These are phyloP conservation scores for Lolium multiflorum DNA, from an alignment of 176 grass and related monocot genomes.

Conservation along the genomic window DNA sequence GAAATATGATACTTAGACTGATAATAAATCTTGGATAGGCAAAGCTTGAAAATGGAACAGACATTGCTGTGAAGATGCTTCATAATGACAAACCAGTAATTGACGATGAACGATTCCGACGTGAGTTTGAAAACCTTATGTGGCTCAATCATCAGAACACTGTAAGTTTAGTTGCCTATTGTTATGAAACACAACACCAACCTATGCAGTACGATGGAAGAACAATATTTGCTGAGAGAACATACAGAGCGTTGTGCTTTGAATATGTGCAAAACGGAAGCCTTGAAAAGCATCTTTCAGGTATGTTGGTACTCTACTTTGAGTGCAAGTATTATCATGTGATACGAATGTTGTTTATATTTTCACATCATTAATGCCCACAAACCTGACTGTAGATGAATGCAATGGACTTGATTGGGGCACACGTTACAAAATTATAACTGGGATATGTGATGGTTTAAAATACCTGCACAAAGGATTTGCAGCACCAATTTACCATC, in stretches of 20 bases:
- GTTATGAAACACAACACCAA: too few species aligned
- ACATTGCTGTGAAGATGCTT: not conserved
- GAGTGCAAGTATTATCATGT: too few species aligned
- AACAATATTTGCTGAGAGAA: too few species aligned
- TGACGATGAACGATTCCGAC: not conserved
- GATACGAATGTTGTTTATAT: too few species aligned
- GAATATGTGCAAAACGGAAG: not conserved
- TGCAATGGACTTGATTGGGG: not conserved
- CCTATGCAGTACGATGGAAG: too few species aligned
- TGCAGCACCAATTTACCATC: not conserved
- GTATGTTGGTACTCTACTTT: not conserved
- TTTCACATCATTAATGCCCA: too few species aligned
- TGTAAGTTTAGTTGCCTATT: not conserved
- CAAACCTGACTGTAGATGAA: not conserved
- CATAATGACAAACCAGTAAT: not conserved
- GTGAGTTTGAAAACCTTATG: not conserved
- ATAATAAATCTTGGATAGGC: not conserved
- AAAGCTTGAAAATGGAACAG: not conserved
- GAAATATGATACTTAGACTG: not conserved
- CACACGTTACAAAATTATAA: not conserved
- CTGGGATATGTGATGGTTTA: not conserved
- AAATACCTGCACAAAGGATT: not conserved
- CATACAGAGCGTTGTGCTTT: not conserved
- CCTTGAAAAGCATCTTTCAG: not conserved
- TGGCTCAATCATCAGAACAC: not conserved